Evolutionary conservation across 495 filamentous ascomycete species (phyloP), one percentile per base, ranked within the genome.

Genomic region (Usnea hakonensis): DNA sequence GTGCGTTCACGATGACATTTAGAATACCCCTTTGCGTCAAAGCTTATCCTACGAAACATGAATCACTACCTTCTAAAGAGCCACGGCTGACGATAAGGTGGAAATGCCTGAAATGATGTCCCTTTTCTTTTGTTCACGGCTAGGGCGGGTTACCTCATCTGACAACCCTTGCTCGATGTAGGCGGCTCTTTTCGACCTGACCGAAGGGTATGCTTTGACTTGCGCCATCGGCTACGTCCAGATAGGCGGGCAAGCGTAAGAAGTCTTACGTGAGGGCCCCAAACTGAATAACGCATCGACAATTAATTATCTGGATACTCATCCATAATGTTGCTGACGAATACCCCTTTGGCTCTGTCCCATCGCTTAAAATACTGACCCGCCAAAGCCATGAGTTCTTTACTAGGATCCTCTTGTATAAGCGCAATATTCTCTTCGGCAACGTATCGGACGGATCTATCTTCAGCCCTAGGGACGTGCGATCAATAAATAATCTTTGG

Each of bases 331-430:
- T 97, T 97, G 66, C 90, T 94, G 8, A 96, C 79, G 77, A 98
- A 98, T 3, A 74, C 77, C 57, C 81, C 78, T 0, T 69, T 76
- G n/a, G 72, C 73, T 37, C 70, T 66, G 72, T 95, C 90, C 83
- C 90, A 97, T 23, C 92, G 79, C 75, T 91, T 96, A 69, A 97
- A 97, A 73, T 89, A 87, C 68, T 85, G 87, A 14, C 94, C 94
- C 3, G 91, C 91, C 64, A 93, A 77, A 55, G 75, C 76, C 64
- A 87, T 79, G 57, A 96, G 74, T 5, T 77, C 76, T 14, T 74
- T 70, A 0, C 84, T 75, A 19, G 82, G 71, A 9, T 81, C 73
- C 44, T 82, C 75, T 3, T 76, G 70, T 46, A 90, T 74, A 28
- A 86, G 78, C 59, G 84, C 79, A 55, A 96, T 88, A 66, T 94